Percentiles rank a stretch among this genome's conserved stretches.
These are phyloP conservation scores for Plasmodium vivax DNA, from an alignment of 169 alveolate species.

Conservation along the genomic window DNA sequence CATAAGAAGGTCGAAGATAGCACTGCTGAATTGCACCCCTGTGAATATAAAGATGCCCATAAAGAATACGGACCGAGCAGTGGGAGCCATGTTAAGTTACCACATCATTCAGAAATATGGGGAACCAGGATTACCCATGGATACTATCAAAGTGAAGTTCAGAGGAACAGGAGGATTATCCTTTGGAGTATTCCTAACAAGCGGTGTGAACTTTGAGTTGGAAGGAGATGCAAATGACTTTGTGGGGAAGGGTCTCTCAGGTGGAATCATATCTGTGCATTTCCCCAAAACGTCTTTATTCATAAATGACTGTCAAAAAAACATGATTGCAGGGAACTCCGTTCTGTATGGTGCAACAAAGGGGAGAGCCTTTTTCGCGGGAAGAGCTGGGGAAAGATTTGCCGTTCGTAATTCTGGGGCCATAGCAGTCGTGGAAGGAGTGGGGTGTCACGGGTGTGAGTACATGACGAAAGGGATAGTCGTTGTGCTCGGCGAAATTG, in stretches of 20 bases:
- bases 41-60: constrained; percentile 74
- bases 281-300: constrained; percentile 73
- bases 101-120: constrained; percentile 77
- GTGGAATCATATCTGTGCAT: constrained; percentile 83
- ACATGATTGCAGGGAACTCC: constrained; percentile 86
- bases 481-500: constrained; percentile 83
- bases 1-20: constrained; percentile 58
- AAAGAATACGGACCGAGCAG: constrained; percentile 83
- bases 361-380: constrained; percentile 86
- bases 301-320: constrained; percentile 75
- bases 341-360: constrained; percentile 86
- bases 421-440: constrained; percentile 88
- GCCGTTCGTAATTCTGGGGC: constrained; percentile 88
- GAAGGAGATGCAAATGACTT: constrained; percentile 88
- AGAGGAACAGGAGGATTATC: constrained; percentile 82
- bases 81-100: constrained; percentile 83
- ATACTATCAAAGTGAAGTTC: constrained; percentile 77
- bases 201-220: constrained; percentile 81
- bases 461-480: constrained; percentile 89
- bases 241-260: constrained; percentile 85
- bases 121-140: constrained; percentile 70
- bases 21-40: constrained; percentile 66
- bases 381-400: constrained; percentile 88
- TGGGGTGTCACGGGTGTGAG: constrained; percentile 89
- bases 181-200: constrained; percentile 82